phyloP scores from a whole-genome alignment of 2,329 filamentous ascomycete genomes.

The Aureobasidium sp. region DNA sequence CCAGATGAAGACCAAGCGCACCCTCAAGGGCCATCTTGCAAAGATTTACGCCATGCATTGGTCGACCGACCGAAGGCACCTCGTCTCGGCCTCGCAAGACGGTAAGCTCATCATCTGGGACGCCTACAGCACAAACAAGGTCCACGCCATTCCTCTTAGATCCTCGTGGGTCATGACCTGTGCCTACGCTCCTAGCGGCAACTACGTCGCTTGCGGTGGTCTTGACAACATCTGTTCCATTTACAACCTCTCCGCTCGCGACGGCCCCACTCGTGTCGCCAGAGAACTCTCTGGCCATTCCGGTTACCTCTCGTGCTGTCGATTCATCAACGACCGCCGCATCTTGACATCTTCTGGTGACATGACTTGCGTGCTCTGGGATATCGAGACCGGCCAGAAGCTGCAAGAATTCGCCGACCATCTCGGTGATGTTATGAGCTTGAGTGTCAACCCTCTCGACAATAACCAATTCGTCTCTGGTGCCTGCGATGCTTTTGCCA shows the following conservation, averaged over 20 bases:
- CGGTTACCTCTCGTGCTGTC: slow-evolving; percentile 94
- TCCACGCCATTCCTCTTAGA: slow-evolving; percentile 92
- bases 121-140: slow-evolving; percentile 98
- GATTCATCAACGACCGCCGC: slow-evolving; percentile 96
- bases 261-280: slow-evolving; percentile 94
- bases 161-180: slow-evolving; percentile 99
- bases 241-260: slow-evolving; percentile 94
- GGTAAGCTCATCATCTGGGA: slow-evolving; percentile 99
- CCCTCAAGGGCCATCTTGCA: slow-evolving; percentile 92
- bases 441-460: slow-evolving; percentile 98
- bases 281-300: slow-evolving; percentile 94
- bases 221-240: slow-evolving; percentile 99
- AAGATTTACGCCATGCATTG: slow-evolving; percentile 99
- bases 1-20: slow-evolving; percentile 95
- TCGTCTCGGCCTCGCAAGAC: slow-evolving; percentile 96
- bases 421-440: slow-evolving; percentile 97
- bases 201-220: slow-evolving; percentile 97
- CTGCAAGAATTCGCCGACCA: slow-evolving; percentile 98
- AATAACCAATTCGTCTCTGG: slow-evolving; percentile 99
- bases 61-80: slow-evolving; percentile 94
- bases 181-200: slow-evolving; percentile 95
- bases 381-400: slow-evolving; percentile 95
- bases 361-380: slow-evolving; percentile 99
- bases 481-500: slow-evolving; percentile 96
- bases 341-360: slow-evolving; percentile 97